Evolutionary conservation across 164 flowering plant genomes (phyloP).

Genomic region (Tinospora cordifolia): DNA sequence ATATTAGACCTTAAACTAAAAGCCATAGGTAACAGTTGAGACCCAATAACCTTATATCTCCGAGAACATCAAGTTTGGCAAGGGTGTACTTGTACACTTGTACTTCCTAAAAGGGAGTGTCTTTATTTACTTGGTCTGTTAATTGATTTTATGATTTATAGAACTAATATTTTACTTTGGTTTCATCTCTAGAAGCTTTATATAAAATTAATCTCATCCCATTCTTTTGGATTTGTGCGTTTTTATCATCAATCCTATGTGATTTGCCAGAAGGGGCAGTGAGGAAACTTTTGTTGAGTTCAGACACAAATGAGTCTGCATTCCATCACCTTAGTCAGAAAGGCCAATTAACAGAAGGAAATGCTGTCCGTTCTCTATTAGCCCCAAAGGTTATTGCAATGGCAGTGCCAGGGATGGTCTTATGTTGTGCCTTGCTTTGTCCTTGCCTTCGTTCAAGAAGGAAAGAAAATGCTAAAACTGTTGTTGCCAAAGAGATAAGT

Average conservation of each 20-base stretch:
- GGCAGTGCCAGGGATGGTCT: constrained; percentile 42
- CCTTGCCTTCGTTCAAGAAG: constrained; percentile 54
- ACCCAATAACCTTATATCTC: no score
- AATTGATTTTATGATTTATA: neutral
- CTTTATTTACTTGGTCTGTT: neutral
- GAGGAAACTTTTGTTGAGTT: constrained; percentile 41
- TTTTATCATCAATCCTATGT: neutral
- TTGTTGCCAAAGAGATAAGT: constrained; percentile 43
- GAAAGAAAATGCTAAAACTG: constrained; percentile 35
- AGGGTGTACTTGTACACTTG: neutral
- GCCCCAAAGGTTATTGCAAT: constrained; percentile 31
- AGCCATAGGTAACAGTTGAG: no score
- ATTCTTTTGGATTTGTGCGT: neutral
- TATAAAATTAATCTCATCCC: neutral
- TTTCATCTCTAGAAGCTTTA: neutral
- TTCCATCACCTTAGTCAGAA: constrained; percentile 8
- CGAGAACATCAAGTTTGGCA: neutral
- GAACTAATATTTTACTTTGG: neutral
- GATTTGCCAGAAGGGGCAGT: constrained; percentile 24
- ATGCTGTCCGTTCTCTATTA: constrained; percentile 11
- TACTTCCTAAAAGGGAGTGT: neutral
- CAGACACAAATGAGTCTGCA: constrained; percentile 17
- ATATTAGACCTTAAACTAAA: no score
- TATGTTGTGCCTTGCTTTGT: constrained; percentile 52
- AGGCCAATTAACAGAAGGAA: constrained; percentile 13